Base-by-base conservation (phyloP, 2,329 filamentous ascomycete genomes). In the Sclerotiophoma versabilis region DNA sequence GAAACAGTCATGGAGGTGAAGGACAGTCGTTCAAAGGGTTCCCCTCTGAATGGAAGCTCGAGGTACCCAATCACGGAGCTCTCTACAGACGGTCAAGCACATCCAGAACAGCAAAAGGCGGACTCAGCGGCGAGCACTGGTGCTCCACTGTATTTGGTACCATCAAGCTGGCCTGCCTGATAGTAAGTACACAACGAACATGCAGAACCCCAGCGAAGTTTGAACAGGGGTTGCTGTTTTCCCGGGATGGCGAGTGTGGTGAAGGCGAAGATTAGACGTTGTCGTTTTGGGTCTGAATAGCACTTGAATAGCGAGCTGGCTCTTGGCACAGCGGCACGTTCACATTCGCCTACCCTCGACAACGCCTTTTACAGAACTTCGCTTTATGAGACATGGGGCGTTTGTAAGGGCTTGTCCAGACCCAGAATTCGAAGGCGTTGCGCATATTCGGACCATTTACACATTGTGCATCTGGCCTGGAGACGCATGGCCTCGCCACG, bases 201-300 rank as follows among this genome's bases (percentile, higher is more conserved):
- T 49, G 19, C 39, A 30, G 7, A 32, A 9, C 20, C 19, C 36
- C 57, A 57, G 19, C 25, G 11, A 15, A 26, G n/a, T n/a, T 37
- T 5, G 29, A 59, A 26, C 59, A 64, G 59, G 54, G 54, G 59
- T 61, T 57, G 25, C 57, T 58, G 41, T 44, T 52, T 44, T 45
- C 34, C 34, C 38, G 39, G 46, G 54, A 45, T 57, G 54, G 52
- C 29, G 49, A 39, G 23, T 32, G 44, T 51, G 46, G 54, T 59
- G 58, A 61, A 60, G 49, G 49, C 19, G 48, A 49, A 39, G 26
- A 52, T 32, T 38, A 58, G 46, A 47, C 34, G 32, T 63, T 58
- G 27, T 61, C 62, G 41, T 27, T 63, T 55, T n/a, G 60, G 66
- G 59, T 59, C 54, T 70, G 59, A 71, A 72, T 71, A 73, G 58